phyloP scores from a whole-genome alignment of 257 asterid species.

The Plantago ovata region DNA sequence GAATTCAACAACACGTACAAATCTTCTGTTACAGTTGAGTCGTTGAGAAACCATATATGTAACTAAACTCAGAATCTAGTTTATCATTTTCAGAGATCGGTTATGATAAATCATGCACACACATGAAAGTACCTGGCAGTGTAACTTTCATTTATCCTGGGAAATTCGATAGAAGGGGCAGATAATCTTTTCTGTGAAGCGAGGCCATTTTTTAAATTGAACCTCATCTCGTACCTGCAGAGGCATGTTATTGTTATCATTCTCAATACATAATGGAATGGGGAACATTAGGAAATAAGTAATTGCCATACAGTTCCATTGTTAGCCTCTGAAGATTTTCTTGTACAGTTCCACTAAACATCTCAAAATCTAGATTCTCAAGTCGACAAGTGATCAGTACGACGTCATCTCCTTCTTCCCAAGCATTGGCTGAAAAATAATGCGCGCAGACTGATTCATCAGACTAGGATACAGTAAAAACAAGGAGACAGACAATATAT shows the following conservation, averaged over 20 bases:
- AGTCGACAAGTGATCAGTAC: conserved; percentile 90
- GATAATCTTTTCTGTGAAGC: conserved; percentile 88
- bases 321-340: conserved; percentile 67
- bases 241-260: conserved; percentile 9
- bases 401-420: conserved; percentile 99
- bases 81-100: conserved; percentile 1
- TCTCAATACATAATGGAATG: background rate
- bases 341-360: conserved; percentile 60
- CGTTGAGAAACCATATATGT: background rate
- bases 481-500: no score
- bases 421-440: conserved; percentile 76
- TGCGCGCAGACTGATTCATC: background rate
- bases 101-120: no score
- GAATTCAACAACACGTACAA: conserved; percentile 18
- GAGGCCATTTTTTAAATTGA: conserved; percentile 79
- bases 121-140: conserved; percentile 78
- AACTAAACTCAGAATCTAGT: background rate
- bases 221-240: conserved; percentile 91
- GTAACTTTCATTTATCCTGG: conserved; percentile 89
- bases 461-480: background rate
- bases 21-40: background rate
- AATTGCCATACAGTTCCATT: conserved; percentile 68
- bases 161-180: conserved; percentile 81
- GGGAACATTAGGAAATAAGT: background rate
- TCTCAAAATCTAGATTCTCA: conserved; percentile 69